Conservation (phyloP, 2,329 filamentous ascomycete species). For the Fusarium fujikuroi region DNA sequence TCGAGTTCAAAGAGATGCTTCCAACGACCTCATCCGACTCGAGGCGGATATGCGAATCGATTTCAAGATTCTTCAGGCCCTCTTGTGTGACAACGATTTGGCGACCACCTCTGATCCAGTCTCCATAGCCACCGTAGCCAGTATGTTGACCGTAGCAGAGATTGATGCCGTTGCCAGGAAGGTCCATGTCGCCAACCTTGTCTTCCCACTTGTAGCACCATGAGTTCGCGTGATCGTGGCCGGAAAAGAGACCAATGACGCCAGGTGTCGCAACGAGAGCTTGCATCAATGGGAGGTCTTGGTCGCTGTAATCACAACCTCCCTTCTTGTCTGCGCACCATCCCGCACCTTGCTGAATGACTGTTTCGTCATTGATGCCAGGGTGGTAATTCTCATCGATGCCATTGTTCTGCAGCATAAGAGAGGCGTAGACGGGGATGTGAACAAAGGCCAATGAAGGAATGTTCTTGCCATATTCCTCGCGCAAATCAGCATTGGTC, state of each 20-base stretch:
- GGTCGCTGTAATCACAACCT: slow-evolving; percentile 55
- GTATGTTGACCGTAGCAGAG: slow-evolving; percentile 72
- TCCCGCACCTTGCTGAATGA: slow-evolving; percentile 56
- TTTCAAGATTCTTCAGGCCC: slow-evolving; percentile 51
- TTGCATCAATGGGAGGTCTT: slow-evolving; percentile 72
- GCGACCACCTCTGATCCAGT: slow-evolving; percentile 69
- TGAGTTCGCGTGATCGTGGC: slow-evolving; percentile 73
- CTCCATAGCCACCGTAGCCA: slow-evolving; percentile 76
- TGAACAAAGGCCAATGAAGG: slow-evolving; percentile 62
- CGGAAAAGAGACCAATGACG: slow-evolving; percentile 68
- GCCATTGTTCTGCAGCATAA: slow-evolving; percentile 36
- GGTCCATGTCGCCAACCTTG: slow-evolving; percentile 58
- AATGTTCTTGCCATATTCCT: slow-evolving; percentile 47
- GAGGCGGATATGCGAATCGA: slow-evolving; percentile 70
- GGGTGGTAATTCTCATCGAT: slow-evolving; percentile 55
- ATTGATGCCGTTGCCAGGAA: slow-evolving; percentile 56
- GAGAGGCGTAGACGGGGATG: slow-evolving; percentile 53
- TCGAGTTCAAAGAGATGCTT: slow-evolving; percentile 65
- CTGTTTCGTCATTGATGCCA: slow-evolving; percentile 58
- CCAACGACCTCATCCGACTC: slow-evolving; percentile 65
- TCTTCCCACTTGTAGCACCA: slow-evolving; percentile 66
- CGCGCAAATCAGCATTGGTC: slow-evolving; percentile 48
- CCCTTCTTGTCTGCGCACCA: slow-evolving; percentile 55
- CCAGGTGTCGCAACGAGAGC: slow-evolving; percentile 65
- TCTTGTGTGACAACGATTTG: slow-evolving; percentile 63